Conservation (phyloP, 1,139 yeast species). For the Diutina sp. region DNA sequence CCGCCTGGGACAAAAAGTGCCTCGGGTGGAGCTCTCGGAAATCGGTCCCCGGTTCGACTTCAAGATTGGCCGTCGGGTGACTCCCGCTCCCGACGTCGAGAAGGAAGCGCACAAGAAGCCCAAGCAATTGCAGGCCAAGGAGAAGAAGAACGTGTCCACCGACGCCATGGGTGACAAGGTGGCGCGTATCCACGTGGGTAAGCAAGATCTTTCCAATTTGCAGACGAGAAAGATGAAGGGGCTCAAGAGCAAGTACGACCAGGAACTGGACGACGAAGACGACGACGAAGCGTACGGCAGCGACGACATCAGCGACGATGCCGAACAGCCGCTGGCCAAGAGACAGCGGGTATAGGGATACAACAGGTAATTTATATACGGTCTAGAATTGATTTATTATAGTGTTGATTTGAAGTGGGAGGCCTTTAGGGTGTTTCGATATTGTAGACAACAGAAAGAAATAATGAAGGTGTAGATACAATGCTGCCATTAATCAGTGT, state of each 20-base stretch:
- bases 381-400: background rate
- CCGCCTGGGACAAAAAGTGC: slow-evolving; percentile 77
- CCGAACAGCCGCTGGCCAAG: slow-evolving; percentile 20
- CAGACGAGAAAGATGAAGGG: slow-evolving; percentile 99
- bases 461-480: too few species aligned
- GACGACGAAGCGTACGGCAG: slow-evolving; percentile 24
- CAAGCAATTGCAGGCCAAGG: slow-evolving; percentile 69
- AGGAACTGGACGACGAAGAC: slow-evolving; percentile 37
- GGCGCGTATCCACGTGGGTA: slow-evolving; percentile 92
- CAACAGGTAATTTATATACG: background rate
- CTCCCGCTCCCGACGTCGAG: slow-evolving; percentile 81
- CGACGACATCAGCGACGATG: slow-evolving; percentile 15
- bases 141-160: slow-evolving; percentile 78
- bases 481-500: too few species aligned
- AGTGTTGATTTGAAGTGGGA: too few species aligned
- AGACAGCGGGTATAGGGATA: slow-evolving; percentile 16
- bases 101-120: slow-evolving; percentile 81
- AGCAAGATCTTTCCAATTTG: slow-evolving; percentile 78
- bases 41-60: slow-evolving; percentile 95
- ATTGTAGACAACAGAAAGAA: too few species aligned
- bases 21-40: slow-evolving; percentile 89
- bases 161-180: slow-evolving; percentile 94
- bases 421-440: too few species aligned
- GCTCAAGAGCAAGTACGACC: slow-evolving; percentile 76
- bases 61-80: slow-evolving; percentile 74